Base-by-base conservation (phyloP, 2,329 filamentous ascomycete genomes). In the Magnaporthiopsis poae region DNA sequence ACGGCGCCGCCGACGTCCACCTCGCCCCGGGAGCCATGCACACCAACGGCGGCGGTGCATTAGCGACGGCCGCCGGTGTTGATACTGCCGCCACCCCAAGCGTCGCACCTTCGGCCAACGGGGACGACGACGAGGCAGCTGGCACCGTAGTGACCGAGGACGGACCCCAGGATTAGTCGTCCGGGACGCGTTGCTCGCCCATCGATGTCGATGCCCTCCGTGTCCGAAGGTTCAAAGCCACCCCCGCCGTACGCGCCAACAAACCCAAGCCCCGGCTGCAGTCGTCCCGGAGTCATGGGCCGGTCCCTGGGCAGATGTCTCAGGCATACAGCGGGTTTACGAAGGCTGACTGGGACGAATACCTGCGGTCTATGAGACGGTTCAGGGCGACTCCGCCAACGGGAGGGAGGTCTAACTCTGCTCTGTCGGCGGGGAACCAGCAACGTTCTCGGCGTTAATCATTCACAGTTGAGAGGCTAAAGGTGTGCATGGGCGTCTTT, bases 1-100 rank as follows among this genome's bases (percentile, higher is more conserved):
- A 78, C 3, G 80, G 78, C 1, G 79, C 83, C 27, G 79, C 83
- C 12, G 75, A 81, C 25, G 75, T 83, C 12, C 62, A 66, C 46
- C 46, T 56, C n/a, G 46, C 46, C 21, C 46, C 46, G 11, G 46
- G 46, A 9, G 46, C 18, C 9, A 62, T 52, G 27, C 65, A 61
- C 29, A 56, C 56, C 39, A 62, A 66, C 31, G 65, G 61, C n/a
- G 65, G 61, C 29, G 21, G 21, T 21, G n/a, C 56, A 12, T 21
- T 31, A 13, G 52, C 65, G 9, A 36, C 35, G 35, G 67, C 65
- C 18, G 63, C 60, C 4, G 66, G 33, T 8, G 62, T 67, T 2
- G 64, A 64, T 33, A 62, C 21, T 25, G 68, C 65, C 12, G 46
- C 46, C 46, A 56, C 46, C 21, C 46, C 46, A 25, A 56, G 46